Conservation (phyloP, 805 yeast genomes). For the Crinitomyces ghanaensis region DNA sequence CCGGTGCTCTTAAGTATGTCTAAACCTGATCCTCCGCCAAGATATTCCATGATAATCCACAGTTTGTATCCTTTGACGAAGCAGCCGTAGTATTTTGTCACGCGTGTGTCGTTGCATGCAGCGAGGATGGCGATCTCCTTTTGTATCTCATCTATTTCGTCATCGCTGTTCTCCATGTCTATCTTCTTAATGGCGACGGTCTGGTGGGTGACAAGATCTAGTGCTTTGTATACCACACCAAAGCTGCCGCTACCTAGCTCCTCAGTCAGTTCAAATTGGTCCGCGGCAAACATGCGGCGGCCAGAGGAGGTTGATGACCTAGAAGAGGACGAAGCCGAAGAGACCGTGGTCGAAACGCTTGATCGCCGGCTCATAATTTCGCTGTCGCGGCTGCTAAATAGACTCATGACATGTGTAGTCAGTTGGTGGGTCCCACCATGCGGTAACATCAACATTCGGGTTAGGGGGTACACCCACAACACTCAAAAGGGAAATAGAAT, state of each 20-base stretch:
- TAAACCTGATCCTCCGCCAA: conserved; percentile 67
- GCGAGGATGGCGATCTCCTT: conserved; percentile 59
- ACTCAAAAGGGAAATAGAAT: no score
- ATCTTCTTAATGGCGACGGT: conserved; percentile 53
- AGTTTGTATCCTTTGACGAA: conserved; percentile 57
- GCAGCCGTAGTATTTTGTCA: conserved; percentile 61
- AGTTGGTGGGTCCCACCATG: no score
- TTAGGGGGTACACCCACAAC: no score
- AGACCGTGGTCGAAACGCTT: conserved; percentile 9
- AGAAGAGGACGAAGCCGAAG: conserved; percentile 7
- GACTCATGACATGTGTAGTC: no score
- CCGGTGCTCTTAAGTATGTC: conserved; percentile 38
- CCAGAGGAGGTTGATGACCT: conserved; percentile 5
- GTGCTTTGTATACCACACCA: conserved; percentile 51
- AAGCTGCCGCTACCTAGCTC: conserved; percentile 50
- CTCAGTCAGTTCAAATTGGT: conserved; percentile 36
- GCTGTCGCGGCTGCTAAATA: no score
- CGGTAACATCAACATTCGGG: no score
- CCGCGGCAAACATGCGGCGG: conserved; percentile 22
- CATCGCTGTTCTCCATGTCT: conserved; percentile 54
- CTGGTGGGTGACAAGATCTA: conserved; percentile 31
- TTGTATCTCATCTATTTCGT: conserved; percentile 62
- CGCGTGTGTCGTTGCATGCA: conserved; percentile 50
- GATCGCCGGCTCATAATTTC: conserved; percentile 4
- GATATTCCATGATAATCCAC: conserved; percentile 73